Evolutionary conservation across 176 grass and related monocot genomes (phyloP).

Genomic region (Leersia perrieri): DNA sequence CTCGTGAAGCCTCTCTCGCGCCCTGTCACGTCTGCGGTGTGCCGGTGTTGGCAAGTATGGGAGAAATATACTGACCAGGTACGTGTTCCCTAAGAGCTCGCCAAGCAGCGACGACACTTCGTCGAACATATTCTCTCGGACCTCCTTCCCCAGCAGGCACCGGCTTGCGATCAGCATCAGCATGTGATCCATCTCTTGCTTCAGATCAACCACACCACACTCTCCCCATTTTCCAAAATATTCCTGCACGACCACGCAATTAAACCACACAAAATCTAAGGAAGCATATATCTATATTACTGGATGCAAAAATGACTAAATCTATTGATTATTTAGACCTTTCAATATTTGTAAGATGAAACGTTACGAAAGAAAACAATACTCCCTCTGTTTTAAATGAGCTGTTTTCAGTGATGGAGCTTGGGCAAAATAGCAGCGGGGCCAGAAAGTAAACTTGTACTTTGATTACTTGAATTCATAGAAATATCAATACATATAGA

Average conservation of each 20-base stretch:
- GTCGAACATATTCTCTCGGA: constrained; percentile 45
- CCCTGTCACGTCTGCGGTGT: constrained; percentile 41
- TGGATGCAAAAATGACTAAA: too few species aligned
- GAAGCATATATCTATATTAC: too few species aligned
- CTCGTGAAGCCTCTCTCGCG: constrained; percentile 31
- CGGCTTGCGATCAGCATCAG: constrained; percentile 36
- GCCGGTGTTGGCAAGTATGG: constrained; percentile 47
- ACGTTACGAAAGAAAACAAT: too few species aligned
- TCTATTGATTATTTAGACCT: too few species aligned
- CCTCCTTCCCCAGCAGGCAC: constrained; percentile 57
- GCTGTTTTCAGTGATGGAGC: too few species aligned
- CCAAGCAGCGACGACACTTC: constrained; percentile 44
- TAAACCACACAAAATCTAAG: too few species aligned
- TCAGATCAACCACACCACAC: constrained; percentile 27
- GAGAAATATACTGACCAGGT: constrained; percentile 36
- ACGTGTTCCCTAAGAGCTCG: constrained; percentile 35
- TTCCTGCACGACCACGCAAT: constrained; percentile 1
- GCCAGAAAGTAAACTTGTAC: too few species aligned
- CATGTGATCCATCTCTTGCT: constrained; percentile 42
- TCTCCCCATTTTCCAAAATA: constrained; percentile 38
- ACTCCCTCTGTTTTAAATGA: too few species aligned
- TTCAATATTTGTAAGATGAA: too few species aligned
- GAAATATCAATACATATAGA: too few species aligned
- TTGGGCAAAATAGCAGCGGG: too few species aligned
- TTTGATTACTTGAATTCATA: too few species aligned